Percentiles rank a stretch among this genome's conserved stretches.
Conservation (phyloP, 305 asterid species). For the Ruellia speciosa region DNA sequence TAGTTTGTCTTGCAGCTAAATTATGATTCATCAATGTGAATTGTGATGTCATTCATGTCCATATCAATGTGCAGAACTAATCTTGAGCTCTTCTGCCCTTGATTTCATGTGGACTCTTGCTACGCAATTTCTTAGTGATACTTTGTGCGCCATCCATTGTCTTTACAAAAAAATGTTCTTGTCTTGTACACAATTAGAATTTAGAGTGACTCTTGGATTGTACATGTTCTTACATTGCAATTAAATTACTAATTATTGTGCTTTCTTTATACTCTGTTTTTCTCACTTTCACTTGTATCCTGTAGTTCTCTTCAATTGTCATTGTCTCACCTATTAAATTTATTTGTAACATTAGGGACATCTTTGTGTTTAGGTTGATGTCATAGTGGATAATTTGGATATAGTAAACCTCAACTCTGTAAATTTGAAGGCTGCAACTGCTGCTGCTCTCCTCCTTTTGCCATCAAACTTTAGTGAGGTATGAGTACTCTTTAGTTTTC, state of each 20-base stretch:
- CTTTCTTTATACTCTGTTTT: background rate
- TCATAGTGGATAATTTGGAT: slow-evolving; percentile 53
- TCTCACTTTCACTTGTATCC: slow-evolving; percentile 9
- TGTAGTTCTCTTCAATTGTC: too few species aligned
- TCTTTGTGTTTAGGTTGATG: slow-evolving; percentile 48
- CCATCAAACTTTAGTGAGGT: slow-evolving; percentile 77
- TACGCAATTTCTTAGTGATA: too few species aligned
- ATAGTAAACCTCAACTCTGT: slow-evolving; percentile 46
- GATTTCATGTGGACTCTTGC: too few species aligned
- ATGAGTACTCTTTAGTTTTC: slow-evolving; percentile 21
- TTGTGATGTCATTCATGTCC: background rate
- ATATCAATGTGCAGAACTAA: background rate
- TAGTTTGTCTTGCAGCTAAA: slow-evolving; percentile 7
- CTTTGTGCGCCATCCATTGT: too few species aligned
- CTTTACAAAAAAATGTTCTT: too few species aligned
- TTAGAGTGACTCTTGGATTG: too few species aligned
- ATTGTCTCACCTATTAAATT: slow-evolving; percentile 17
- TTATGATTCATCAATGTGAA: background rate
- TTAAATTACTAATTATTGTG: too few species aligned
- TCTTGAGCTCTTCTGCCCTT: background rate
- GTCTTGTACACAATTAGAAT: too few species aligned
- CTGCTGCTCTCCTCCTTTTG: slow-evolving; percentile 80
- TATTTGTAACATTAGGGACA: slow-evolving; percentile 14
- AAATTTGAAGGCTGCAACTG: slow-evolving; percentile 60
- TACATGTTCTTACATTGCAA: too few species aligned